Conservation (phyloP, 2,329 filamentous ascomycete genomes). For the Fusarium stilboides region DNA sequence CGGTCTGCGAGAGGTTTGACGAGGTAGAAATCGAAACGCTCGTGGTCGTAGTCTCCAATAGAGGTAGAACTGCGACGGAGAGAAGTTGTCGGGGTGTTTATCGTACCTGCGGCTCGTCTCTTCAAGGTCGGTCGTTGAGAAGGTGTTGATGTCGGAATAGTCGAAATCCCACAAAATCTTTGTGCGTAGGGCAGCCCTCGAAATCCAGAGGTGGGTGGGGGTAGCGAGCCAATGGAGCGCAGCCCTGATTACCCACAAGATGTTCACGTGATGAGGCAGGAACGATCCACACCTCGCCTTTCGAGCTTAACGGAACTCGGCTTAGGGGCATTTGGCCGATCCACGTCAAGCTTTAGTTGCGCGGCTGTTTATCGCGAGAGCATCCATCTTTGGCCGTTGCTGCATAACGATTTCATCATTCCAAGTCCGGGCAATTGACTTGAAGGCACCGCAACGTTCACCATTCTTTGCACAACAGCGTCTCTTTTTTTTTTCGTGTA, state of each 20-base stretch:
- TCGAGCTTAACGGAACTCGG: conserved; percentile 41
- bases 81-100: conserved; percentile 43
- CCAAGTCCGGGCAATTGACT: conserved; percentile 31
- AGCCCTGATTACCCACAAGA: conserved; percentile 1
- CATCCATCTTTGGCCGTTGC: conserved; percentile 41
- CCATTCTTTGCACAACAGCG: conserved; percentile 39
- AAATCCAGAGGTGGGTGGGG: conserved; percentile 52
- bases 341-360: conserved; percentile 32
- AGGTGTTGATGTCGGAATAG: conserved; percentile 56
- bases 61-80: conserved; percentile 37
- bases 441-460: conserved; percentile 35
- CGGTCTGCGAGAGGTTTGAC: conserved; percentile 30
- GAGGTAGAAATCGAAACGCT: conserved; percentile 38
- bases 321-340: conserved; percentile 41
- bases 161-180: conserved; percentile 60
- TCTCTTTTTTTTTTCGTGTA: conserved; percentile 22
- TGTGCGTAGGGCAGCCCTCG: conserved; percentile 60
- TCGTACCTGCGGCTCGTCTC: conserved; percentile 62
- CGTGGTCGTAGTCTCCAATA: conserved; percentile 43
- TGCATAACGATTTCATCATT: conserved; percentile 48
- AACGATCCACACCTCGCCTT: conserved; percentile 23
- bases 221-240: conserved; percentile 56
- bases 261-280: conserved; percentile 49
- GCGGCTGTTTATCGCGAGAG: conserved; percentile 46
- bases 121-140: conserved; percentile 58